Base-by-base conservation (phyloP, 2,329 filamentous ascomycete species). In the Bipolaris oryzae region DNA sequence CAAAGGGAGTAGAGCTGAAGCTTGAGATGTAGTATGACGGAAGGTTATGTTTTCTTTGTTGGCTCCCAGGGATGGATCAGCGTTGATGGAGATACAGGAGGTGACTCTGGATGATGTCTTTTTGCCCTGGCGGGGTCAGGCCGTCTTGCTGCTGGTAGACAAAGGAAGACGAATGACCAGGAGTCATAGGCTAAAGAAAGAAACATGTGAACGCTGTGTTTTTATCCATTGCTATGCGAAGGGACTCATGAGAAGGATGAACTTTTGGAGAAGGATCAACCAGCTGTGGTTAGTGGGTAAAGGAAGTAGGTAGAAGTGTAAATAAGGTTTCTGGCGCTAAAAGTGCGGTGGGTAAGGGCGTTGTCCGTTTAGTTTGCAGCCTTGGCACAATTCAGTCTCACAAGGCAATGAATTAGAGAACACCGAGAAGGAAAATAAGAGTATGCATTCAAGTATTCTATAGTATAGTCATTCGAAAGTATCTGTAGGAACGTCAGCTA, bases 301-400 rank as follows among this genome's bases (percentile, higher is more conserved):
- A 35, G 34, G 41, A 47, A 52, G 57, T 34, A 35, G 28, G 33
- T 20, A 59, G 60, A 56, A 47, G 60, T 63, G 55, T 15, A 48
- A 63, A 53, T 63, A 63, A 61, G 58, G 60, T 63, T 61, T 56
- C 48, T 51, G 20, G 25, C 58, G 58, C 60, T 63, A 61, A 54
- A 46, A 41, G 35, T 31, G 51, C 25, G 31, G 28, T 53, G 21
- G 37, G 52, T 43, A 53, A 44, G 50, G 34, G 51, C 53, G 18
- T 47, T 46, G 35, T 37, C 45, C 46, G 34, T 45, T 45, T 43
- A 37, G 48, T 49, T 55, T 52, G 50, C 35, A 16, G 54, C 45
- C 60, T 63, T 57, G 60, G 58, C 58, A 50, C 21, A 47, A 20
- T 51, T 31, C 35, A 4, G 54, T 35, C n/a, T 15, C 50, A 50